Evolutionary conservation across 345 rosid species (phyloP).

Genomic region (Angophora floribunda): DNA sequence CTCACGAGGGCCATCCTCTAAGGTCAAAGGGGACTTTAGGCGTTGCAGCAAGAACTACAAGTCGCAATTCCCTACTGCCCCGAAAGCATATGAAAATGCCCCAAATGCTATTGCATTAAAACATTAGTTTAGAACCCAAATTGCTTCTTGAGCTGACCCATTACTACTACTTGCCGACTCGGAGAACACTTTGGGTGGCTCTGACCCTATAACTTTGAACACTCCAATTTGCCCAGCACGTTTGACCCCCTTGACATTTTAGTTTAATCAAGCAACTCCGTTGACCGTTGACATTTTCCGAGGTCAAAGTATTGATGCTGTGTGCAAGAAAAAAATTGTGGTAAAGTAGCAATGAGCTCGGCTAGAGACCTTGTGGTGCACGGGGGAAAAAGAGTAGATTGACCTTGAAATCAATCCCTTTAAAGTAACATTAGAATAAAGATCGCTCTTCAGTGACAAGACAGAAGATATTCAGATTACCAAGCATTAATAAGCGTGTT

Average conservation of each 20-base stretch:
- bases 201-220: background rate
- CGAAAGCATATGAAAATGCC: background rate
- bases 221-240: background rate
- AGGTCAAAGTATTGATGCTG: background rate
- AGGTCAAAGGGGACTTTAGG: background rate
- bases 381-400: background rate
- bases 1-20: background rate
- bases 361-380: background rate
- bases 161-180: background rate
- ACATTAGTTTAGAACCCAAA: background rate
- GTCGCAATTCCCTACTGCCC: background rate
- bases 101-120: background rate
- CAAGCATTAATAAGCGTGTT: background rate
- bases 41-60: background rate
- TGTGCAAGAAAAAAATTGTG: background rate
- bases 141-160: background rate
- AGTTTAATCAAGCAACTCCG: background rate
- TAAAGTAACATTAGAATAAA: background rate
- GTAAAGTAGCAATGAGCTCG: background rate
- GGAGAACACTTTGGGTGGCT: background rate
- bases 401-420: background rate
- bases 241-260: background rate
- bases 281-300: background rate
- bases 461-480: background rate
- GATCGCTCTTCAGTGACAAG: background rate